Conservation (phyloP, 148 eudicot genomes). For the Tetragonia tetragonoides region DNA sequence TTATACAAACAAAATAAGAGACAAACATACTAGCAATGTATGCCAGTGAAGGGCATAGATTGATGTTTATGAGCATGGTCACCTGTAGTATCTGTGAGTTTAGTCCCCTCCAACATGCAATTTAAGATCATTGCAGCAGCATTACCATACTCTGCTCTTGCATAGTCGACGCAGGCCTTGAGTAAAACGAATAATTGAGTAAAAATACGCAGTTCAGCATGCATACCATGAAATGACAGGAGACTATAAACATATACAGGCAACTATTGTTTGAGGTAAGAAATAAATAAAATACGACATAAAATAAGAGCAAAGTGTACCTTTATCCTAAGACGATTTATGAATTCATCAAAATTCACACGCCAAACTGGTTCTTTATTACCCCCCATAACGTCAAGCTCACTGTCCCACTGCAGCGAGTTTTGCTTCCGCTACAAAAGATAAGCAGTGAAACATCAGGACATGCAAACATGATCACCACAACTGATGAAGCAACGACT, state of each 20-base stretch:
- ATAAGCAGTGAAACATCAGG: constrained; percentile 9
- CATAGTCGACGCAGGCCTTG: constrained; percentile 71
- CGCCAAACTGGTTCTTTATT: constrained; percentile 81
- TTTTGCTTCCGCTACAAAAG: constrained; percentile 45
- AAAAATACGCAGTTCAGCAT: background rate
- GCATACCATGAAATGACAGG: background rate
- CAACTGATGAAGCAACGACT: constrained; percentile 4
- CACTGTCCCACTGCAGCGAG: constrained; percentile 36
- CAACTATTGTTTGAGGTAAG: background rate
- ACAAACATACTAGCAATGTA: background rate
- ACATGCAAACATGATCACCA: background rate
- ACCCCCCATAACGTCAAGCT: constrained; percentile 30
- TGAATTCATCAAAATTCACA: constrained; percentile 81
- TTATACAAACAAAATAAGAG: background rate
- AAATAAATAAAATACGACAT: background rate
- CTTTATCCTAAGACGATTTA: constrained; percentile 62
- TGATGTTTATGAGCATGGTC: constrained; percentile 9
- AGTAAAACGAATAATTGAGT: constrained; percentile 15
- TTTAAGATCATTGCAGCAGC: constrained; percentile 57
- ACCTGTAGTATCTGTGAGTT: constrained; percentile 51
- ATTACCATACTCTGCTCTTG: constrained; percentile 47
- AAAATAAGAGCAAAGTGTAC: constrained; percentile 30
- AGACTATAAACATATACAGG: background rate
- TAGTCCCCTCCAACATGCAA: constrained; percentile 65
- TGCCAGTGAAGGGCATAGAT: background rate